Evolutionary conservation across 805 yeast species (phyloP).

Genomic region (Pichia gijzeniarum): DNA sequence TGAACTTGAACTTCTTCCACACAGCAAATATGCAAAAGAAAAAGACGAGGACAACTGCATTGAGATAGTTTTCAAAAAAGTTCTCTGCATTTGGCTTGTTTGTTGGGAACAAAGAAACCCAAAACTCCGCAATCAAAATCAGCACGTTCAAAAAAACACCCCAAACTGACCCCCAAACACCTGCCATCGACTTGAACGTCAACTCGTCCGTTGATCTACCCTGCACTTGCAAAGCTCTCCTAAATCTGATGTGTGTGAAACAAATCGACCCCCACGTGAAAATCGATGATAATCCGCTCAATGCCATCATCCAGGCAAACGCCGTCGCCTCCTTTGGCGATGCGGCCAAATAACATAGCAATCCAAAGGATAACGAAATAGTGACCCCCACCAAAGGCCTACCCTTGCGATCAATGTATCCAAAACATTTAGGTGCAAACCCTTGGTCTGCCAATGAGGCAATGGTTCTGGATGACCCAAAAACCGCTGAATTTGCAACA

Average conservation of each 20-base stretch:
- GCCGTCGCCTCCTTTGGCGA: slow-evolving; percentile 49
- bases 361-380: slow-evolving; percentile 47
- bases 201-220: slow-evolving; percentile 67
- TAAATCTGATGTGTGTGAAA: slow-evolving; percentile 61
- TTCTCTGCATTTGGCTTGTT: slow-evolving; percentile 46
- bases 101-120: slow-evolving; percentile 73
- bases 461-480: slow-evolving; percentile 65
- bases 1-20: slow-evolving; percentile 40
- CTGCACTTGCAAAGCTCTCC: slow-evolving; percentile 57
- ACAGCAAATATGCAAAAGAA: slow-evolving; percentile 33
- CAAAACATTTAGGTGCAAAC: slow-evolving; percentile 53
- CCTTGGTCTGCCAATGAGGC: slow-evolving; percentile 67
- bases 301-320: slow-evolving; percentile 71
- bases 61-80: slow-evolving; percentile 63
- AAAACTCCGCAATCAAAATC: slow-evolving; percentile 71
- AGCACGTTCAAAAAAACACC: slow-evolving; percentile 53
- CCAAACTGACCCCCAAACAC: slow-evolving; percentile 59
- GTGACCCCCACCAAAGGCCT: slow-evolving; percentile 68
- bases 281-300: slow-evolving; percentile 71
- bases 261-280: slow-evolving; percentile 77
- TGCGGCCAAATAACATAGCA: slow-evolving; percentile 59
- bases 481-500: slow-evolving; percentile 71
- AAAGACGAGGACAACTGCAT: slow-evolving; percentile 54
- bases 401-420: slow-evolving; percentile 70
- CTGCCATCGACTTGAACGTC: slow-evolving; percentile 59